These are phyloP conservation scores for Globisporangium apiculatum DNA, from an alignment of 352 stramenopile species.

Conservation along the genomic window DNA sequence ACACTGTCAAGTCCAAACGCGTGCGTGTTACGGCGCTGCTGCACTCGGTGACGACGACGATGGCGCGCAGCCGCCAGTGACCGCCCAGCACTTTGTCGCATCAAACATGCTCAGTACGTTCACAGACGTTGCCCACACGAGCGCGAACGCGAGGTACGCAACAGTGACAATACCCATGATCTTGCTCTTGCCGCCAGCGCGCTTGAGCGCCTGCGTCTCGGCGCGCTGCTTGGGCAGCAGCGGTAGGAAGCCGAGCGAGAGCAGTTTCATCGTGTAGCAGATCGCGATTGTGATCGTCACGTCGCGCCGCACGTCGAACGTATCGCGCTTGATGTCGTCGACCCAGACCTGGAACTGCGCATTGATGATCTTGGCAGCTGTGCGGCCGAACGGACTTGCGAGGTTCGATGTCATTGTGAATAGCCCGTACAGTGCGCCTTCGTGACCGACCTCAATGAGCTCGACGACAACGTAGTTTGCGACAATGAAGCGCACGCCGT, in stretches of 20 bases:
- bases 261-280: conserved; percentile 46
- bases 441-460: conserved; percentile 35
- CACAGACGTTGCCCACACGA: conserved; percentile 29
- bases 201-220: conserved; percentile 41
- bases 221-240: conserved; percentile 43
- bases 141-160: conserved; percentile 23
- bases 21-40: not conserved
- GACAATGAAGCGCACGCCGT: conserved; percentile 53
- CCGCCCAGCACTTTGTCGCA: conserved; percentile 47
- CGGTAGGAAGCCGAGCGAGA: conserved; percentile 39
- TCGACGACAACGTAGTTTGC: conserved; percentile 59
- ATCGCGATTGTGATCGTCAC: conserved; percentile 56
- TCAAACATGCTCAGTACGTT: conserved; percentile 48
- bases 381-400: conserved; percentile 31
- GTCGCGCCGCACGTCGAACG: conserved; percentile 35
- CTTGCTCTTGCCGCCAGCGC: conserved; percentile 26
- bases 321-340: conserved; percentile 37
- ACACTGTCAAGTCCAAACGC: not conserved
- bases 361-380: conserved; percentile 45
- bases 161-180: conserved; percentile 30
- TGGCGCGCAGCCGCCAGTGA: conserved; percentile 43
- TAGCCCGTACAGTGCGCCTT: conserved; percentile 49
- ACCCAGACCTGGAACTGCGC: conserved; percentile 43
- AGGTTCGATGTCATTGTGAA: conserved; percentile 50
- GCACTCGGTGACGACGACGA: not conserved